Evolutionary conservation across 2,329 filamentous ascomycete species (phyloP).

Genomic region (Ophiostoma montium): DNA sequence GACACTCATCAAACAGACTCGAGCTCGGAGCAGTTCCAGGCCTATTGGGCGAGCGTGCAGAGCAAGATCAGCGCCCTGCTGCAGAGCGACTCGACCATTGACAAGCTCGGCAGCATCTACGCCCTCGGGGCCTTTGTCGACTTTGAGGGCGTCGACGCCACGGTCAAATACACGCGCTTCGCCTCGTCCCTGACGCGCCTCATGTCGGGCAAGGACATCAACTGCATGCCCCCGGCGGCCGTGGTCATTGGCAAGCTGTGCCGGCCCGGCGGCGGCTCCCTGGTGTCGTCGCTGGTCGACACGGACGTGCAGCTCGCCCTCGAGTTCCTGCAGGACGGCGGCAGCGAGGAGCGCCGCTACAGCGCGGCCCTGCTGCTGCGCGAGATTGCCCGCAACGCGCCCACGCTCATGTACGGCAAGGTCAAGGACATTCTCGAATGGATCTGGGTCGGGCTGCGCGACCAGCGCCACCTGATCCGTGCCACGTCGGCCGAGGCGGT

Average conservation of each 20-base stretch:
- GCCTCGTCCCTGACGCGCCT: slow-evolving; percentile 80
- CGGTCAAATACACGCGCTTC: slow-evolving; percentile 87
- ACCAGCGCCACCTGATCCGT: slow-evolving; percentile 80
- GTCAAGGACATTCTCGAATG: slow-evolving; percentile 91
- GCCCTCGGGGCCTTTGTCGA: slow-evolving; percentile 88
- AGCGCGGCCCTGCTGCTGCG: slow-evolving; percentile 82
- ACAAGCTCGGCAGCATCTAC: slow-evolving; percentile 82
- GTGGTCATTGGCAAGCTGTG: slow-evolving; percentile 81
- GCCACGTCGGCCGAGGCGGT: slow-evolving; percentile 87
- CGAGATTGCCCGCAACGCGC: slow-evolving; percentile 82
- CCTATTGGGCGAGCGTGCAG: slow-evolving; percentile 43
- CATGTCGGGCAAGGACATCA: slow-evolving; percentile 78
- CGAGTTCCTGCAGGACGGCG: slow-evolving; percentile 92
- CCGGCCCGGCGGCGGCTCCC: slow-evolving; percentile 78
- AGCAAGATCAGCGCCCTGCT: slow-evolving; percentile 50
- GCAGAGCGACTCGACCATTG: slow-evolving; percentile 72
- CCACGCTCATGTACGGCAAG: slow-evolving; percentile 89
- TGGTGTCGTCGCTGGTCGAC: slow-evolving; percentile 91
- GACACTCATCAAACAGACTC: slow-evolving; percentile 42
- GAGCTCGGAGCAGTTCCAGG: slow-evolving; percentile 59
- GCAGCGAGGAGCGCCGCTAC: slow-evolving; percentile 84
- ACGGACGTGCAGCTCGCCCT: slow-evolving; percentile 92
- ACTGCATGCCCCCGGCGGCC: slow-evolving; percentile 80
- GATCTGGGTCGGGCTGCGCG: slow-evolving; percentile 87
- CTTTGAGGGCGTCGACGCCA: slow-evolving; percentile 88